Percentiles rank a stretch among this genome's conserved stretches.
Evolutionary conservation across 2,329 filamentous ascomycete genomes (phyloP).

Genomic region (Gnomoniopsis sp.): DNA sequence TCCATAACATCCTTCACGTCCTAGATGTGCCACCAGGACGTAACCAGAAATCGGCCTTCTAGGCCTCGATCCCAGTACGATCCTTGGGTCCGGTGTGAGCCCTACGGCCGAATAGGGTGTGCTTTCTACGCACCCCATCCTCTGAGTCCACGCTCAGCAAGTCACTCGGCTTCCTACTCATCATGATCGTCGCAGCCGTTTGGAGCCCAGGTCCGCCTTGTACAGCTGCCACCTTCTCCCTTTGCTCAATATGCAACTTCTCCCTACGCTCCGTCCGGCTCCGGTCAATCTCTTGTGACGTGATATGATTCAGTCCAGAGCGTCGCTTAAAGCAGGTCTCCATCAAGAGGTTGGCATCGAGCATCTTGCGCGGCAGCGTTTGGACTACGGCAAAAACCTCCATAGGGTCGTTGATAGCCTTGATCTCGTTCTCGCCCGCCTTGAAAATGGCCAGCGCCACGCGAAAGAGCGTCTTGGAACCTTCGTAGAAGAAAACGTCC

Average conservation of each 20-base stretch:
- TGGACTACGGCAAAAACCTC: slow-evolving; percentile 96
- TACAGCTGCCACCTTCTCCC: slow-evolving; percentile 25
- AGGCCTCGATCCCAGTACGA: slow-evolving; percentile 9
- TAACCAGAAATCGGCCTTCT: slow-evolving; percentile 12
- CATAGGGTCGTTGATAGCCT: slow-evolving; percentile 78
- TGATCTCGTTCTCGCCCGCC: slow-evolving; percentile 76
- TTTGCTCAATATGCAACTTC: slow-evolving; percentile 42
- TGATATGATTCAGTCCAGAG: slow-evolving; percentile 77
- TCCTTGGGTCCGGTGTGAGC: slow-evolving; percentile 5
- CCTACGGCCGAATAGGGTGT: slow-evolving; percentile 40
- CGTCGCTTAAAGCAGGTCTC: slow-evolving; percentile 78
- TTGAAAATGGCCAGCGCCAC: slow-evolving; percentile 92
- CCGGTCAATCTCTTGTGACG: slow-evolving; percentile 76
- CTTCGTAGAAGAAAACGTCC: slow-evolving; percentile 96
- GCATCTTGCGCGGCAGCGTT: slow-evolving; percentile 72
- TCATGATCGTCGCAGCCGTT: slow-evolving; percentile 9
- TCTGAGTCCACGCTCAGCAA: slow-evolving; percentile 28
- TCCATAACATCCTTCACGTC: neutral
- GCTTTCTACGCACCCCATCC: slow-evolving; percentile 33
- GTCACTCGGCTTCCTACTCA: slow-evolving; percentile 26
- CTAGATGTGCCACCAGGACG: neutral
- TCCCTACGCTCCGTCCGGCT: slow-evolving; percentile 66
- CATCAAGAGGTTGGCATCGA: slow-evolving; percentile 80
- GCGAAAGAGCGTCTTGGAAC: slow-evolving; percentile 88
- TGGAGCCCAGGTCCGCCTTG: slow-evolving; percentile 15